A percentile compares a stretch with the other conserved stretches of the same genome.
These are phyloP conservation scores for Candida multigemmis DNA, from an alignment of 805 yeast species.

Conservation along the genomic window DNA sequence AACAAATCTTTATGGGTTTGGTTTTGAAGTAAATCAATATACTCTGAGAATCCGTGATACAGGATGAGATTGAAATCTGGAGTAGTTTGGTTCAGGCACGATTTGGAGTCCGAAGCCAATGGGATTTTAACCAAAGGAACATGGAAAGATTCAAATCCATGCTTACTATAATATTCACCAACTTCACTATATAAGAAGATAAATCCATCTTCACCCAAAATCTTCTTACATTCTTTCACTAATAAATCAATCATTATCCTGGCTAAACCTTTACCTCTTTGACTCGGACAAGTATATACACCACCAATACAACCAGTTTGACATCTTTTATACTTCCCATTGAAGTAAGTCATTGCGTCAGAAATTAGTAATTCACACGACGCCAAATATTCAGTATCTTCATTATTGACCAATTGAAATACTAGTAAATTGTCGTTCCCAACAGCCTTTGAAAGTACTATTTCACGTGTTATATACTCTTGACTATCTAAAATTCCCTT, in stretches of 20 bases:
- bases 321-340: no score
- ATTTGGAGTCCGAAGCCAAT: slow-evolving; percentile 1
- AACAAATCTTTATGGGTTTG: slow-evolving; percentile 11
- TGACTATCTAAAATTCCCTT: slow-evolving; percentile 20
- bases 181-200: slow-evolving; percentile 32
- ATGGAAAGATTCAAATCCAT: slow-evolving; percentile 28
- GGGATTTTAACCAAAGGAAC: slow-evolving; percentile 24
- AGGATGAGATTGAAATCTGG: slow-evolving; percentile 6
- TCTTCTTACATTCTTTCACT: slow-evolving; percentile 13
- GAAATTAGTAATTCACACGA: no score
- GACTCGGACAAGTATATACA: slow-evolving; percentile 27
- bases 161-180: slow-evolving; percentile 30
- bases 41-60: slow-evolving; percentile 20
- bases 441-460: slow-evolving; percentile 13
- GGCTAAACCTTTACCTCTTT: slow-evolving; percentile 30
- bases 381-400: slow-evolving; percentile 7
- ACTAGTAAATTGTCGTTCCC: slow-evolving; percentile 8
- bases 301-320: slow-evolving; percentile 32
- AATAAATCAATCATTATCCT: slow-evolving; percentile 28
- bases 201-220: slow-evolving; percentile 23
- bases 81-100: slow-evolving; percentile 1
- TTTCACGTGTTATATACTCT: slow-evolving; percentile 27
- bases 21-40: slow-evolving; percentile 11
- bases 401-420: slow-evolving; percentile 13
- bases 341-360: no score